These are phyloP conservation scores for Fusarium phyllophilum DNA, from an alignment of 2,329 filamentous ascomycete genomes.

Conservation along the genomic window DNA sequence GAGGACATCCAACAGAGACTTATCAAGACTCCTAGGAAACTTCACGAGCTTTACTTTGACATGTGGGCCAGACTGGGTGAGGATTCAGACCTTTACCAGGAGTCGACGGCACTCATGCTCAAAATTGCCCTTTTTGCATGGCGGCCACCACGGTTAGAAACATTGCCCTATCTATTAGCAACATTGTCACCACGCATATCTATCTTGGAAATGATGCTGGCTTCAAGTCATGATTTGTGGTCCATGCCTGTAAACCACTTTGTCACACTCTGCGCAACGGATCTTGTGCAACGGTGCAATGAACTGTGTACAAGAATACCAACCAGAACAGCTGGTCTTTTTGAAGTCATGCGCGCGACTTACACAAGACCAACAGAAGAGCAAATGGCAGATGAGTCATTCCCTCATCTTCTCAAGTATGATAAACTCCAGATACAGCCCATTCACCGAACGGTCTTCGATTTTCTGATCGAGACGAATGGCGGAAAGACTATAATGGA, in stretches of 20 bases:
- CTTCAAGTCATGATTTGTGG: not conserved
- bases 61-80: not conserved
- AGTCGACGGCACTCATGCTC: rapidly evolving
- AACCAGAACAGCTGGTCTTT: rapidly evolving
- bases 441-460: not conserved
- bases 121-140: rapidly evolving
- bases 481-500: rapidly evolving
- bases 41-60: rapidly evolving
- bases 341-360: too few species aligned
- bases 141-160: too few species aligned
- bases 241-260: too few species aligned
- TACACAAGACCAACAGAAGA: too few species aligned
- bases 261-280: too few species aligned
- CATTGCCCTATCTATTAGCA: too few species aligned
- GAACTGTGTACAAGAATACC: rapidly evolving
- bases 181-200: too few species aligned
- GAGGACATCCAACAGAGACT: rapidly evolving
- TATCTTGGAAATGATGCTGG: not conserved
- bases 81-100: rapidly evolving
- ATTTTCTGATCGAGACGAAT: not conserved
- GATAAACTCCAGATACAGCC: rapidly evolving
- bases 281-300: not conserved
- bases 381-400: too few species aligned
- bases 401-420: too few species aligned
- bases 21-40: rapidly evolving